Percentiles rank a stretch among this genome's conserved stretches.
Evolutionary conservation across 495 filamentous ascomycete genomes (phyloP).

Genomic region (Aspergillus baeticus): DNA sequence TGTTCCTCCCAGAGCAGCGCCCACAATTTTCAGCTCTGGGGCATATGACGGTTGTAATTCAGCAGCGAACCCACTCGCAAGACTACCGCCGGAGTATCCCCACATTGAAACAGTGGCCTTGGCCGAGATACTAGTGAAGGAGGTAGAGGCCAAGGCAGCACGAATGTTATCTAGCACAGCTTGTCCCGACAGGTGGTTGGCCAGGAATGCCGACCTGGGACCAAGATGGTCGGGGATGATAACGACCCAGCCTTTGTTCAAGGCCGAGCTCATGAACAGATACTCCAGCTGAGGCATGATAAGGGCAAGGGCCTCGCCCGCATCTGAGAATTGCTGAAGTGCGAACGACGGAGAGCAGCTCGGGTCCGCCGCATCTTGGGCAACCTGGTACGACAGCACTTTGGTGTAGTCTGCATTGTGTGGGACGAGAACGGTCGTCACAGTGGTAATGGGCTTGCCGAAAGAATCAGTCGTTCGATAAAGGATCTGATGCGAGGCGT

Average conservation of each 20-base stretch:
- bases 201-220: conserved; percentile 38
- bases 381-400: conserved; percentile 45
- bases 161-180: conserved; percentile 48
- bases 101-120: conserved; percentile 36
- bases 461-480: conserved; percentile 48
- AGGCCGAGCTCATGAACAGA: conserved; percentile 28
- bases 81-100: conserved; percentile 53
- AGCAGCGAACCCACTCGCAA: conserved; percentile 48
- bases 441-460: conserved; percentile 43
- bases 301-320: conserved; percentile 18
- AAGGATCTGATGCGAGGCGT: conserved; percentile 46
- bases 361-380: conserved; percentile 41
- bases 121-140: conserved; percentile 16
- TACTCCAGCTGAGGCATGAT: conserved; percentile 24
- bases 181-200: conserved; percentile 41
- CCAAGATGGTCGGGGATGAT: conserved; percentile 50
- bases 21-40: conserved; percentile 46
- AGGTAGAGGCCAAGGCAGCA: conserved; percentile 32
- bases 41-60: conserved; percentile 50
- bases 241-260: conserved; percentile 46
- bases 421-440: conserved; percentile 50
- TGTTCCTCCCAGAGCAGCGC: conserved; percentile 46
- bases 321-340: conserved; percentile 16
- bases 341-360: conserved; percentile 24
- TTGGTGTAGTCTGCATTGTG: conserved; percentile 26